Conservation (phyloP, 441 rosid species). For the Gossypium gossypioides region DNA sequence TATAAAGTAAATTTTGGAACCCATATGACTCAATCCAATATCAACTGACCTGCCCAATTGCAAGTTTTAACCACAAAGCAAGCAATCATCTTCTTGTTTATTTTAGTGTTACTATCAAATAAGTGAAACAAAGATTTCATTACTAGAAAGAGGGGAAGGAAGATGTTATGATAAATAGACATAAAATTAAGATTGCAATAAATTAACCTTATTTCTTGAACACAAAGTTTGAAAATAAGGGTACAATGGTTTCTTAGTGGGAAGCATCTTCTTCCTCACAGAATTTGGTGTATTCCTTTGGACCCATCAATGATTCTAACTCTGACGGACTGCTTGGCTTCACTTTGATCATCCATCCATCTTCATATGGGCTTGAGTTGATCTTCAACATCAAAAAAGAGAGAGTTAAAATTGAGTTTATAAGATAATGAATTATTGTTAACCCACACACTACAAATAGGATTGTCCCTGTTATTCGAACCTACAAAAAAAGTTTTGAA, state of each 20-base stretch:
- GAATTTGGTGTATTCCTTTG: constrained; percentile 76
- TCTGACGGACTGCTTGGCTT: constrained; percentile 80
- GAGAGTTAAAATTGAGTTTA: background rate
- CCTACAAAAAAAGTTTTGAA: too few species aligned
- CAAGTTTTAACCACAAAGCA: too few species aligned
- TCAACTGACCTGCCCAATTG: too few species aligned
- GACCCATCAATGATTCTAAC: constrained; percentile 59
- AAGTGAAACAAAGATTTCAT: background rate
- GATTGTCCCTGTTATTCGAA: too few species aligned
- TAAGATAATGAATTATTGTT: background rate
- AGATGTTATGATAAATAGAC: background rate
- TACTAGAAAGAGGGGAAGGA: background rate
- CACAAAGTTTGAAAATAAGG: background rate
- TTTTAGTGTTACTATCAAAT: background rate
- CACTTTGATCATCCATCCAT: constrained; percentile 96
- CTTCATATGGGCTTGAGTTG: constrained; percentile 81
- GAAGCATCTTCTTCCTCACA: constrained; percentile 93
- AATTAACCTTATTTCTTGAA: background rate
- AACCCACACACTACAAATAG: too few species aligned
- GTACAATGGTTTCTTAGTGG: constrained; percentile 36
- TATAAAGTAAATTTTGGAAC: too few species aligned
- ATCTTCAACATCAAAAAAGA: constrained; percentile 29
- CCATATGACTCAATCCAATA: too few species aligned
- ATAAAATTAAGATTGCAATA: background rate
- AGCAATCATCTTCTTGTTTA: too few species aligned